Base-by-base conservation (phyloP, 306 rosid genomes). In the Acacia melanoxylon region DNA sequence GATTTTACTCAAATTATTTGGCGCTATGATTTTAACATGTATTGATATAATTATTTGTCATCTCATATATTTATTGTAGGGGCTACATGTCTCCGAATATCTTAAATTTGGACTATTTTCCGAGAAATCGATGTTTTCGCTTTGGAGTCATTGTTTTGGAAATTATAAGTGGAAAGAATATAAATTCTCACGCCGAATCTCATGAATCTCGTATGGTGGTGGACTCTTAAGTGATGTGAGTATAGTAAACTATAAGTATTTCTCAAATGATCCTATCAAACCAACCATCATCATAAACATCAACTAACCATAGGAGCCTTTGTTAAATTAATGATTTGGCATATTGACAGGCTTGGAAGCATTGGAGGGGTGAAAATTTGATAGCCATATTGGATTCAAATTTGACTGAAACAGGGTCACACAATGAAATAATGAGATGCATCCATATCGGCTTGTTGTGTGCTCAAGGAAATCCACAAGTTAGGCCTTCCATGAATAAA, bases 301-400 rank as follows among this genome's bases (percentile, higher is more conserved):
- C 6, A 46, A 13, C 17, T 4, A 13, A 2, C 17, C 49, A 13
- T 46, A 13, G 52, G 52, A 46, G 15, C 52, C 8, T 46, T 9
- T 46, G 52, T 13, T 46, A 45, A 10, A 45, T 67, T 5, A 33
- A 33, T 67, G 33, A 35, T 37, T 67, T 70, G 4, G 42, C 75
- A 42, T 22, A 71, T 12, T 22, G 14, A 6, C 44, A 81, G 86
- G 86, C 74, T 62, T 88, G 91, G 89, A 86, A 46, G 48, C 72
- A 52, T 22, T 86, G 83, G 86, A 81, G 25, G 3, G 83, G 82
- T 2, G 81, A 82, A 52, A 29, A 6, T 4, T 22, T 74, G 2
- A 56, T 45, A 6, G 85, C 81, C 10, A 69, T 87, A 45, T 37
- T 83, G 85, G 90, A 89, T 78, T 89, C 84, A 8, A 45, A 48